Base-by-base conservation (phyloP, 768 basidiomycete genomes). In the Boletus coccyginus region DNA sequence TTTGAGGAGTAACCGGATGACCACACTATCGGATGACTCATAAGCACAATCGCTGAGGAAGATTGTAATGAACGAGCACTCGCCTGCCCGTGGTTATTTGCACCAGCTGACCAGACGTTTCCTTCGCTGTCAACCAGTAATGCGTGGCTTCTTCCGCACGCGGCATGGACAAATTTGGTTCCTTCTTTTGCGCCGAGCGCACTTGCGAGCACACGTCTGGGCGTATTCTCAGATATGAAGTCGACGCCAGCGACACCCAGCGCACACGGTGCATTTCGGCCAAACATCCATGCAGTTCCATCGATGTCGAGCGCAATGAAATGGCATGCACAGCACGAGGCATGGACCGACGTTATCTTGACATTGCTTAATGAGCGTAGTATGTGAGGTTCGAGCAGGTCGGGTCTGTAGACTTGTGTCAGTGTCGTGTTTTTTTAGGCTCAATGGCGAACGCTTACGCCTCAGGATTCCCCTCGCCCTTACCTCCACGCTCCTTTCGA, bases 241-340 rank as follows among this genome's bases (percentile, higher is more conserved):
- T 83, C 82, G 56, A 77, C 75, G 29, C 74, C 77, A 14, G 81
- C 64, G 10, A 84, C 73, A n/a, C 90, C 89, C 5, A 94, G 78
- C 42, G 82, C 81, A 54, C 81, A 76, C 55, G 78, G 85, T 40
- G 83, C 84, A 71, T 92, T 93, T 51, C 93, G 85, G 8, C 96
- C 96, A 67, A 95, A 92, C 63, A 98, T 72, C 87, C 92, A 94
- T 10, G 94, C 96, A 39, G 82, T 79, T 8, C 93, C 94, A 50
- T 86, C 80, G 24, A 80, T 62, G 74, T 91, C 90, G 59, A 94
- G 70, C 14, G 78, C 84, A 41, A 94, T 83, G 62, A 82, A 86
- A 67, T 94, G 90, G 66, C 89, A 92, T 8, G 83, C 83, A 11
- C 76, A 80, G 62, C 89, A 90, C 2, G 89, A 88, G 11, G 90